phyloP scores from a whole-genome alignment of 228 moss, liverwort and hornwort species.

The Sphagnum fallax region DNA sequence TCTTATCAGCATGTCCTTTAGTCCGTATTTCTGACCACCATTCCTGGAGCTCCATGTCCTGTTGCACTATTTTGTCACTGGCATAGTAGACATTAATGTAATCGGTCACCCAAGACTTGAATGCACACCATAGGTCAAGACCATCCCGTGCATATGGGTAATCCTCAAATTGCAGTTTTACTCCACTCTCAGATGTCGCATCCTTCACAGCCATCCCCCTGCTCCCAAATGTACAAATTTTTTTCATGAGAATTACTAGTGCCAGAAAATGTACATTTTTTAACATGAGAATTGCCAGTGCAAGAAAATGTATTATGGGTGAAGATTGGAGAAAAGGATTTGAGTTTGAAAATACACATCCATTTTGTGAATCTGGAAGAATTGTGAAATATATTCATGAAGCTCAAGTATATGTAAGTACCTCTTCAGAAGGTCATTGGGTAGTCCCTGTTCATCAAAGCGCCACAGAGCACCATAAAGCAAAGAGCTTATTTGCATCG shows the following conservation, averaged over 20 bases:
- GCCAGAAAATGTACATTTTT: too few species aligned
- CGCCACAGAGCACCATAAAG: constrained; percentile 18
- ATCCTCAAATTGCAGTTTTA: constrained; percentile 37
- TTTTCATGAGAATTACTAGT: too few species aligned
- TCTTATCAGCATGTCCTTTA: constrained; percentile 45
- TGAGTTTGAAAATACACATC: too few species aligned
- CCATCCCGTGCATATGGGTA: constrained; percentile 53
- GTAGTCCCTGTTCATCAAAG: constrained; percentile 25
- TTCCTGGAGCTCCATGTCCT: constrained; percentile 44
- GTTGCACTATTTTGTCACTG: constrained; percentile 10
- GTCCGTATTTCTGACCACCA: constrained; percentile 56
- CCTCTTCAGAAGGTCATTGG: constrained; percentile 31
- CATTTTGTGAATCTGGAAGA: too few species aligned
- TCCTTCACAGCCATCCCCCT: constrained; percentile 63
- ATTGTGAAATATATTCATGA: too few species aligned
- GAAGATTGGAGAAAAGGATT: too few species aligned
- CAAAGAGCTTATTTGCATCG: constrained; percentile 9
- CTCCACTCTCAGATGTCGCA: constrained; percentile 13
- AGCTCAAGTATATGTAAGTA: not conserved
- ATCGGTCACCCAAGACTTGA: constrained; percentile 39
- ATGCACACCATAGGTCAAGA: constrained; percentile 43
- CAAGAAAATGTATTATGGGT: too few species aligned
- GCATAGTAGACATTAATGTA: constrained; percentile 41
- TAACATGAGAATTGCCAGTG: too few species aligned
- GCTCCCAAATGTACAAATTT: not conserved